Evolutionary conservation across 2,329 filamentous ascomycete species (phyloP).

Genomic region (Microdochium bolleyi): DNA sequence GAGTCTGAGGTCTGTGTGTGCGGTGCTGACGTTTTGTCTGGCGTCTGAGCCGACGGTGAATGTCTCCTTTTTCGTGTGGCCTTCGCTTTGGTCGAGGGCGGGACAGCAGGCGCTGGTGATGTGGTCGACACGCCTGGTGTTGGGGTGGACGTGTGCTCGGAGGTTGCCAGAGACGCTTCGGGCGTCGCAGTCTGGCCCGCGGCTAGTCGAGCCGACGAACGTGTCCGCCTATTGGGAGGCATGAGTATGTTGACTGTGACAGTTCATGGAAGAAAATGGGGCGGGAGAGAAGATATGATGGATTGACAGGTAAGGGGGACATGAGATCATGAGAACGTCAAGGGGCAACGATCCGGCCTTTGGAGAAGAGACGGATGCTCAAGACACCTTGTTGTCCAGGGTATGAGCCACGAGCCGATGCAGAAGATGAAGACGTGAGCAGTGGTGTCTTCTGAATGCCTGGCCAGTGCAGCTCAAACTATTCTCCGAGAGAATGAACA

Average conservation of each 20-base stretch:
- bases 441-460: too few relatives aligned
- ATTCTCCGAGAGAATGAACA: too few relatives aligned
- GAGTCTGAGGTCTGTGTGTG: conserved; percentile 15
- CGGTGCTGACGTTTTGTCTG: conserved; percentile 28
- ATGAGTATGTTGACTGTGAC: conserved; percentile 54
- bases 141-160: conserved; percentile 18
- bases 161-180: conserved; percentile 14
- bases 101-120: neutral
- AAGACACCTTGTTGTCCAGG: neutral
- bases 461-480: too few relatives aligned
- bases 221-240: conserved; percentile 84
- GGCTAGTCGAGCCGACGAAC: conserved; percentile 87
- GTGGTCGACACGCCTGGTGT: conserved; percentile 21
- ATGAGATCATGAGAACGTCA: neutral
- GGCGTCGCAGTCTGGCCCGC: conserved; percentile 51
- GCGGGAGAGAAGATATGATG: neutral
- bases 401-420: too few relatives aligned
- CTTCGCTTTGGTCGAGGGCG: conserved; percentile 4
- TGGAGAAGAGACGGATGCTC: neutral
- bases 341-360: neutral
- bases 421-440: too few relatives aligned
- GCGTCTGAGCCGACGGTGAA: conserved; percentile 38
- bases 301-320: neutral
- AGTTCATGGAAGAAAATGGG: neutral
- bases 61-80: conserved; percentile 69